Evolutionary conservation across 805 yeast genomes (phyloP), one percentile per base, ranked within the genome.

Genomic region (Saturnispora gosingensis): DNA sequence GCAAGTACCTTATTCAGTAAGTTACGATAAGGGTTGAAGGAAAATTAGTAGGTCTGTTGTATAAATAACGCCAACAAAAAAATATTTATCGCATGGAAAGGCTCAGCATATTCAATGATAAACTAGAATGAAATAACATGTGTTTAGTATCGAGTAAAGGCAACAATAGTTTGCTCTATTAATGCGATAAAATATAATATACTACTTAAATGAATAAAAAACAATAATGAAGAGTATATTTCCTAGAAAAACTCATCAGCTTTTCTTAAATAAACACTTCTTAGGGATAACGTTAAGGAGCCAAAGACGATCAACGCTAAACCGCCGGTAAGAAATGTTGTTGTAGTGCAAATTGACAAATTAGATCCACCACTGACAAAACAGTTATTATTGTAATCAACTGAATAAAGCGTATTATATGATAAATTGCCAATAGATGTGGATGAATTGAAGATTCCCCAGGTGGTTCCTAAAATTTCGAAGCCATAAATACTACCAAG

Each of bases 401-500:
- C 58, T 1, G 95, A 96, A 65, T 84, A 90, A 13, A 82, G 58
- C 48, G 87, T 64, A 93, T 96, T 65, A n/a, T 64, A 48, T 40
- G 60, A 49, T 51, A 65, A 50, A 36, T 62, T 64, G 3, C 69
- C 69, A 46, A 65, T 40, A 22, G 63, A 58, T 2, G 97, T 96
- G 0, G 95, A 93, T 35, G 86, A 74, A 77, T 88, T 83, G 64
- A 88, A 86, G 25, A 85, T 72, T 2, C 97, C 97, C 88, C 96
- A 91, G 2, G 91, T 85, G 2, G 96, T 85, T 0, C 97, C 98
- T 67, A 91, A 80, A 34, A 86, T 76, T 43, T 85, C 89, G 22
- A 85, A 76, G 0, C 97, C 97, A 89, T 96, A 93, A 3, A 86
- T 79, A 4, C 83, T 73, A 1, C 95, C 83, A 15, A 89, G 80